Evolutionary conservation across 306 rosid species (phyloP).

Genomic region (Vigna radiata): DNA sequence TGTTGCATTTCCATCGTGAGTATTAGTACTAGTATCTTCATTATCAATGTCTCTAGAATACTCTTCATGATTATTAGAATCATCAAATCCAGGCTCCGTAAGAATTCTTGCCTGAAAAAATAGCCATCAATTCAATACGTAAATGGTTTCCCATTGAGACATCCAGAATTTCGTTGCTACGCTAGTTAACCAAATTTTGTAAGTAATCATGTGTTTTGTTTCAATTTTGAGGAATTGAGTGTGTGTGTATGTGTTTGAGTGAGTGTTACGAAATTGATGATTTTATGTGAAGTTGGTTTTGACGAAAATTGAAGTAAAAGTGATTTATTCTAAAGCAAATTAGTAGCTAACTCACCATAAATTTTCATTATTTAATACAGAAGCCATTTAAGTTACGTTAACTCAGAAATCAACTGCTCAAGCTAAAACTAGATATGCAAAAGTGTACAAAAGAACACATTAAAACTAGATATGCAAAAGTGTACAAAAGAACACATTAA

Average conservation of each 20-base stretch:
- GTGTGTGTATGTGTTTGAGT: background rate
- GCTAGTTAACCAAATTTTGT: background rate
- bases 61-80: slow-evolving; percentile 57
- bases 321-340: background rate
- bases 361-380: background rate
- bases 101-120: slow-evolving; percentile 89
- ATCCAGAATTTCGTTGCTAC: background rate
- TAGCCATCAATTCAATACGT: background rate
- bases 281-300: no score
- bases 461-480: background rate
- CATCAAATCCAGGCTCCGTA: slow-evolving; percentile 60
- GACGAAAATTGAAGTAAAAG: background rate
- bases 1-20: slow-evolving; percentile 77
- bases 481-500: background rate
- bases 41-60: slow-evolving; percentile 59
- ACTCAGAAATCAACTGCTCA: background rate
- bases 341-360: background rate
- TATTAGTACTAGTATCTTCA: slow-evolving; percentile 49
- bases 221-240: background rate
- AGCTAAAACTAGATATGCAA: background rate
- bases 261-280: no score
- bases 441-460: background rate
- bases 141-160: background rate
- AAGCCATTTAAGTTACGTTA: background rate
- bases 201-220: background rate